phyloP scores from a whole-genome alignment of 495 filamentous ascomycete species.

The Lasiosphaeriaceae sp. region DNA sequence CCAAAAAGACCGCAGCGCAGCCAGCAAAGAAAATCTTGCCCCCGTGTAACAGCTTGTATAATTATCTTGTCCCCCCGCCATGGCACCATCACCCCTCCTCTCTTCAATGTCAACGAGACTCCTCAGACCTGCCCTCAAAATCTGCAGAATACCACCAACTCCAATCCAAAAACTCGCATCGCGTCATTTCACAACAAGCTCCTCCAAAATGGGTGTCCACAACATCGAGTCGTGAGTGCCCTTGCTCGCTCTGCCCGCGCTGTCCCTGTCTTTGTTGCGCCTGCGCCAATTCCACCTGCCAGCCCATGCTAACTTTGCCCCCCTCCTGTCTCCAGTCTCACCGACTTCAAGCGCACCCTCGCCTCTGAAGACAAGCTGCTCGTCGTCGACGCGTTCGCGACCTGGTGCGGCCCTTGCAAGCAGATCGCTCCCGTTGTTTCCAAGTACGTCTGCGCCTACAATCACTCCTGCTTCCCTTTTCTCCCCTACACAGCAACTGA shows the following conservation, averaged over 20 bases:
- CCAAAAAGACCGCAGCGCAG: not conserved
- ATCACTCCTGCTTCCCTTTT: not conserved
- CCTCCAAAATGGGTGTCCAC: slow-evolving; percentile 45
- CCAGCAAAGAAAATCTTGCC: not conserved
- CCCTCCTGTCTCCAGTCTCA: slow-evolving; percentile 55
- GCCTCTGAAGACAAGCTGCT: slow-evolving; percentile 52
- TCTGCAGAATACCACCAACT: slow-evolving; percentile 10
- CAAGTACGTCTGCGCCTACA: slow-evolving; percentile 31
- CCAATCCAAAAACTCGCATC: slow-evolving; percentile 8
- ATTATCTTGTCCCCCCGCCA: not conserved
- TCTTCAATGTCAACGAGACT: slow-evolving; percentile 26
- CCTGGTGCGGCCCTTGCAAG: slow-evolving; percentile 96
- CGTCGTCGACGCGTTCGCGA: slow-evolving; percentile 82
- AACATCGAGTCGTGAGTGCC: slow-evolving; percentile 35
- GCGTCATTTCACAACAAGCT: slow-evolving; percentile 38
- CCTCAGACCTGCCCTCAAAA: slow-evolving; percentile 12
- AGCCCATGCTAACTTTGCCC: not conserved
- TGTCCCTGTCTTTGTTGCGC: not conserved
- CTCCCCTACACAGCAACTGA: not conserved
- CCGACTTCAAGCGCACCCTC: slow-evolving; percentile 58
- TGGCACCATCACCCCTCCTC: not conserved
- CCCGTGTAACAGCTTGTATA: not conserved
- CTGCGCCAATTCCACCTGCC: too few species aligned
- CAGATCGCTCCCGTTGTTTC: slow-evolving; percentile 72
- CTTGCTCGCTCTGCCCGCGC: slow-evolving; percentile 2